Evolutionary conservation across 2,329 filamentous ascomycete genomes (phyloP).

Genomic region (Fusarium virguliforme): DNA sequence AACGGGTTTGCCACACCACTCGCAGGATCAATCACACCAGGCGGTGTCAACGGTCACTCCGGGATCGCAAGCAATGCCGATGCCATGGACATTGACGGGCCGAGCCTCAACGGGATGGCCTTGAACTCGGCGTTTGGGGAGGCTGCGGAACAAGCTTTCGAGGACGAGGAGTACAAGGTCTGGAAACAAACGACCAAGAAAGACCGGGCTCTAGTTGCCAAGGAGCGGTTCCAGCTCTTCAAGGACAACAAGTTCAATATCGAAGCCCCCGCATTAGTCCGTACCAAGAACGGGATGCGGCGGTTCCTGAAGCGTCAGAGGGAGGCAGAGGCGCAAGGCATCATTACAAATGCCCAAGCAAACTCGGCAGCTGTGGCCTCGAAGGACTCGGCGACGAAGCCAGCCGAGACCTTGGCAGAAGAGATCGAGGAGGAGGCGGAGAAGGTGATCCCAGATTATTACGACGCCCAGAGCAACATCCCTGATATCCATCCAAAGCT

Average conservation of each 20-base stretch:
- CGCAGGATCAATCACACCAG: conserved; percentile 82
- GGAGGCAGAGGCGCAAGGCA: conserved; percentile 71
- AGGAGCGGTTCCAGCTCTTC: conserved; percentile 89
- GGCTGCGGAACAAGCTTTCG: conserved; percentile 81
- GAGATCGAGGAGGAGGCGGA: conserved; percentile 94
- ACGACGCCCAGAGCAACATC: conserved; percentile 87
- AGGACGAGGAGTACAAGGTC: conserved; percentile 96
- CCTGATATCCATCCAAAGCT: conserved; percentile 86
- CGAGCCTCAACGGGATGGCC: conserved; percentile 77
- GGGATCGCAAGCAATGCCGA: conserved; percentile 83
- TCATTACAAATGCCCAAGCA: conserved; percentile 58
- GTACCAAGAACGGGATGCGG: conserved; percentile 90
- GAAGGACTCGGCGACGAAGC: conserved; percentile 64
- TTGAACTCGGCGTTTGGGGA: conserved; percentile 76
- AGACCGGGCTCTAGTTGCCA: conserved; percentile 87
- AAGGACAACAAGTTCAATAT: conserved; percentile 86
- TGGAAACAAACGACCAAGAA: conserved; percentile 99
- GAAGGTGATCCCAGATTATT: conserved; percentile 91
- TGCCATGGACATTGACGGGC: conserved; percentile 88
- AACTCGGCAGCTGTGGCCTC: conserved; percentile 59
- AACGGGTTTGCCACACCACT: conserved; percentile 89
- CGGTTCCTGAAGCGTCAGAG: conserved; percentile 87
- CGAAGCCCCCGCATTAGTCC: conserved; percentile 89
- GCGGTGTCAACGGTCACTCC: conserved; percentile 77
- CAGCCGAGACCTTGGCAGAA: conserved; percentile 87